Percentiles rank a stretch among this genome's conserved stretches.
Conservation (phyloP, 2,329 filamentous ascomycete species). For the Phyllosticta paracitricarpa region DNA sequence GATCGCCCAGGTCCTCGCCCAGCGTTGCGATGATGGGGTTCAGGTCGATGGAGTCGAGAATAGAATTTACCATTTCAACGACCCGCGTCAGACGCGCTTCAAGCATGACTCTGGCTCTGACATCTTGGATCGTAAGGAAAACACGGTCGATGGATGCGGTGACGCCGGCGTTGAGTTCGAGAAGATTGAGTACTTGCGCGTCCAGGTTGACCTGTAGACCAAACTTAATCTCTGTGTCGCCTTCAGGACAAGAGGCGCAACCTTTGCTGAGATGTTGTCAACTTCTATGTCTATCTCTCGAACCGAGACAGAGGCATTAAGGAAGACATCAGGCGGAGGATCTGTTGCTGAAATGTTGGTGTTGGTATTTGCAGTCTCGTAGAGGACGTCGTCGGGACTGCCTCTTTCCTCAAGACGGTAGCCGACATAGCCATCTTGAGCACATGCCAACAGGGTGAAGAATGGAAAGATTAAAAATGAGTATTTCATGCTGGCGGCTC, state of each 20-base stretch:
- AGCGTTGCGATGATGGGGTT: constrained; percentile 51
- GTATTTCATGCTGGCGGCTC: constrained; percentile 14
- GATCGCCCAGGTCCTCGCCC: constrained; percentile 38
- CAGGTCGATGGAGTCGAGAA: constrained; percentile 49
- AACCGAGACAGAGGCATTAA: constrained; percentile 49
- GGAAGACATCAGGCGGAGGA: constrained; percentile 47
- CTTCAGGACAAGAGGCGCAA: neutral
- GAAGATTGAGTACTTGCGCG: constrained; percentile 47
- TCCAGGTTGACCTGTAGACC: constrained; percentile 42
- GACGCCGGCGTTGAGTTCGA: constrained; percentile 52
- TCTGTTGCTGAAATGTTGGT: constrained; percentile 33
- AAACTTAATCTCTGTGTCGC: neutral
- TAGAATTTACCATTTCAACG: constrained; percentile 49
- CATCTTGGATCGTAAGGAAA: constrained; percentile 46
- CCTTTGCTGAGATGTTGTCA: constrained; percentile 49
- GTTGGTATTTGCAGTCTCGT: constrained; percentile 44
- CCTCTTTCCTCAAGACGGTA: constrained; percentile 44
- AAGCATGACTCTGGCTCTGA: constrained; percentile 48
- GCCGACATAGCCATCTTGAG: constrained; percentile 42
- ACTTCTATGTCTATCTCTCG: constrained; percentile 50
- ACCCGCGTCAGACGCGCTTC: constrained; percentile 52
- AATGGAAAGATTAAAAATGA: constrained; percentile 13
- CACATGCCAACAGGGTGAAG: constrained; percentile 17
- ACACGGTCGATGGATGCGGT: constrained; percentile 50
- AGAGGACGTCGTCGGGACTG: constrained; percentile 41